Percentiles rank a stretch among this genome's conserved stretches.
Conservation (phyloP, 106 monocot genomes). For the Acorus calamus region DNA sequence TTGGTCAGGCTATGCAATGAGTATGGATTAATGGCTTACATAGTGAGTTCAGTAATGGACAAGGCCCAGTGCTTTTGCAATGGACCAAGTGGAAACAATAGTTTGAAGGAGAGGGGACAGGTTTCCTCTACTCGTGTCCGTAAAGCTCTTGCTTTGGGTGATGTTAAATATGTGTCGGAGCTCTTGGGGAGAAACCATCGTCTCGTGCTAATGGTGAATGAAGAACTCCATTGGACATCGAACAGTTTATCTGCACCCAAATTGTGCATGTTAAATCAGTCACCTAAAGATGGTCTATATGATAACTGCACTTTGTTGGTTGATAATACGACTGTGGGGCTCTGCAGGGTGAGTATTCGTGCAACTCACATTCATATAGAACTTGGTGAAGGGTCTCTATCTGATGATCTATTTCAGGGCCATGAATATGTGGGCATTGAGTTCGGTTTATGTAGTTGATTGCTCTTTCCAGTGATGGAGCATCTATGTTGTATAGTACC, state of each 20-base stretch:
- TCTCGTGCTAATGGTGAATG: constrained; percentile 36
- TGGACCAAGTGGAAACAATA: constrained; percentile 13
- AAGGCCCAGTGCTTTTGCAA: constrained; percentile 22
- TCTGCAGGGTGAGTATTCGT: constrained; percentile 38
- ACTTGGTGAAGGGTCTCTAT: constrained; percentile 4
- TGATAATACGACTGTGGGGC: constrained; percentile 21
- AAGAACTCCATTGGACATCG: constrained; percentile 7
- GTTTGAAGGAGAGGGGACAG: constrained; percentile 32
- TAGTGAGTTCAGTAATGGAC: constrained; percentile 79
- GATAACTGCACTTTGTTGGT: constrained; percentile 48
- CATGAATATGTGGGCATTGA: no score
- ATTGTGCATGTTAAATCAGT: constrained; percentile 62
- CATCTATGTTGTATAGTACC: no score
- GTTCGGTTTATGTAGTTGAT: no score
- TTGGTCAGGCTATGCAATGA: constrained; percentile 77
- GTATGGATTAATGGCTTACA: constrained; percentile 53
- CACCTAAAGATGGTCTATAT: constrained; percentile 59
- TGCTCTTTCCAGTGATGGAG: no score
- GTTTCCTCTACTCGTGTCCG: constrained; percentile 94
- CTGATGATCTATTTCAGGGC: no score
- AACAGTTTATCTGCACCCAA: constrained; percentile 22
- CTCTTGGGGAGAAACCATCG: constrained; percentile 85
- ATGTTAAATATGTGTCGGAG: constrained; percentile 51
- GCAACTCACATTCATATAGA: constrained; percentile 33
- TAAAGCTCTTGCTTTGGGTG: constrained; percentile 60